Percentiles rank a stretch among this genome's conserved stretches.
Evolutionary conservation across 2,329 filamentous ascomycete genomes (phyloP).

Genomic region (Aspergillus sp.): DNA sequence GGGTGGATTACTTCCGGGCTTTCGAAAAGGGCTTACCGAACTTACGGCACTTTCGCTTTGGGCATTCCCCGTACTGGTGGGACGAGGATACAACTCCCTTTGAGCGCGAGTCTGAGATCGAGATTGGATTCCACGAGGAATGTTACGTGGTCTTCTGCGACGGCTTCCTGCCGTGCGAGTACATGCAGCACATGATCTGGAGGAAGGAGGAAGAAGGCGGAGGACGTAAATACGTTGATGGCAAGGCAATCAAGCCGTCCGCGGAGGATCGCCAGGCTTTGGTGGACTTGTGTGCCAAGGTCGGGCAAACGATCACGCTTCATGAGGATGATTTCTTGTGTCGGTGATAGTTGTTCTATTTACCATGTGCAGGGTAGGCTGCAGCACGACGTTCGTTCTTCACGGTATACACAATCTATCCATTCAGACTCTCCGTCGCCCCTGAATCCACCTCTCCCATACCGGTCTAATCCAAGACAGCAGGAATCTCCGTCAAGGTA

Average conservation of each 20-base stretch:
- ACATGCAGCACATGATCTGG: slow-evolving; percentile 16
- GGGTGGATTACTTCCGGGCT: slow-evolving; percentile 4
- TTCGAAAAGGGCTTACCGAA: neutral
- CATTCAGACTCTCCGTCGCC: no score
- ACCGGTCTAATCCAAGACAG: neutral
- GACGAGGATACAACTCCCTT: slow-evolving; percentile 17
- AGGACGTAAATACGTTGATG: neutral
- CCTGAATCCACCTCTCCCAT: no score
- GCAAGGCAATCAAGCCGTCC: slow-evolving; percentile 7
- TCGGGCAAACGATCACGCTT: slow-evolving; percentile 15
- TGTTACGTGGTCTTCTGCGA: slow-evolving; percentile 29
- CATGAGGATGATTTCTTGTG: neutral
- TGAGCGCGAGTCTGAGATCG: slow-evolving; percentile 23
- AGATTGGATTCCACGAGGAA: slow-evolving; percentile 18
- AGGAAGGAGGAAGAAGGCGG: neutral
- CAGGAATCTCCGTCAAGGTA: neutral
- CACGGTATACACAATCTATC: no score
- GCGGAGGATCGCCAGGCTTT: slow-evolving; percentile 24
- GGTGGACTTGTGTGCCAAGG: slow-evolving; percentile 21
- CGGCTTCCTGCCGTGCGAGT: slow-evolving; percentile 23
- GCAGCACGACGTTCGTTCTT: no score
- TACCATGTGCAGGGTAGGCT: no score
- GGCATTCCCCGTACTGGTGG: neutral
- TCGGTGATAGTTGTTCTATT: neutral
- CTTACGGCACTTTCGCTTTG: neutral